Evolutionary conservation across 2,329 filamentous ascomycete genomes (phyloP).

Genomic region (Sclerotinia spermophila): DNA sequence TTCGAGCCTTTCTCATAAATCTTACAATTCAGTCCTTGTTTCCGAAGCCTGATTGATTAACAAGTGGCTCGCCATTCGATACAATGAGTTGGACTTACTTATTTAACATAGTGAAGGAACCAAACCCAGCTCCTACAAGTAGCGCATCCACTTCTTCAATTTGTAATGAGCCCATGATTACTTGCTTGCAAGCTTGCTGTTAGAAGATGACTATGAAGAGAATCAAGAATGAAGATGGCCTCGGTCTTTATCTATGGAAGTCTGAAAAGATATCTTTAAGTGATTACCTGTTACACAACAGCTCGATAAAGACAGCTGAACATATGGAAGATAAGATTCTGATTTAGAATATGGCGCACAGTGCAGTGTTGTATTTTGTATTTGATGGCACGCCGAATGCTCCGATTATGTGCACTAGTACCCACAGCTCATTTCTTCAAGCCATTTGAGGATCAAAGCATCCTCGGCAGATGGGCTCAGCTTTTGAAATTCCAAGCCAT

Average conservation of each 20-base stretch:
- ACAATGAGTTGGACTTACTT: constrained; percentile 39
- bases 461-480: background rate
- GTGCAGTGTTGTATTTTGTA: background rate
- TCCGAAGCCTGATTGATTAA: constrained; percentile 39
- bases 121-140: constrained; percentile 34
- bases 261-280: background rate
- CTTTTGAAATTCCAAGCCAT: background rate
- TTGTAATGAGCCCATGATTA: constrained; percentile 17
- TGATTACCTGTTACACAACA: background rate
- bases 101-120: constrained; percentile 31
- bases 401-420: background rate
- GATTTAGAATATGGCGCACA: background rate
- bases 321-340: background rate
- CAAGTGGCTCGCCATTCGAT: constrained; percentile 26
- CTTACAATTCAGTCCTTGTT: constrained; percentile 46
- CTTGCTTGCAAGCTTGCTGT: background rate
- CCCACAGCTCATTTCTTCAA: background rate
- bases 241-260: background rate
- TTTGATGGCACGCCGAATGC: background rate
- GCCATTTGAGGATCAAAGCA: background rate
- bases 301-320: background rate
- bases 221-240: background rate
- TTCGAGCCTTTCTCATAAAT: constrained; percentile 52
- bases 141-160: constrained; percentile 38
- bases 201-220: no score